Base-by-base conservation (phyloP, 1,284 basidiomycete species). In the Fomitopsis palustris region DNA sequence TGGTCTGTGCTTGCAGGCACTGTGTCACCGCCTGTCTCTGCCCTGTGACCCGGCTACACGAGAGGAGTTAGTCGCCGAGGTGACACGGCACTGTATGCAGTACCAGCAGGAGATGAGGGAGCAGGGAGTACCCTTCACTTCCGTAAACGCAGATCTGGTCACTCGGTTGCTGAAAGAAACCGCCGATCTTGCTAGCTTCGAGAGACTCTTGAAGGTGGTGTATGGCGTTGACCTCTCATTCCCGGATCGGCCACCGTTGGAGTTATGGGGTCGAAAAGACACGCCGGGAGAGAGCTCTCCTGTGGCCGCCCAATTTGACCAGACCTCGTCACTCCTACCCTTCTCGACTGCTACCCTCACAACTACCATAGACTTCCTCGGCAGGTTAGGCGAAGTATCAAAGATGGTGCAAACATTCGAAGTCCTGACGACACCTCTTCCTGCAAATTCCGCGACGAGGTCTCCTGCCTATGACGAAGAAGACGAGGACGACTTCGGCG, bases 171-270 rank as follows among this genome's bases (percentile, higher is more conserved):
- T 90, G 64, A 87, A 87, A 73, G 84, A 85, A 63, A 84, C 82
- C 0, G 67, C 80, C 49, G 81, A 87, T 68, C 68, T 75, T 56
- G 73, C 78, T 35, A 76, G 76, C 0, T 88, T 88, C 68, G 77
- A 83, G 58, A 69, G 73, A 17, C 73, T 91, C 35, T 71, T 92
- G 74, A 84, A 81, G 65, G 72, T 80, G 63, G 83, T 80, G 19
- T 93, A 92, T 68, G 89, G 85, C 0, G 80, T 93, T 57, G 90
- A 93, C 72, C 69, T 92, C 54, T 76, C 80, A 12, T 86, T 85
- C 66, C 88, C 88, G 0, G 90, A 93, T 66, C 77, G 82, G 45
- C 74, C 79, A 27, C 80, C 85, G 3, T 60, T 86, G 57, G 80
- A 84, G 61, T 74, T 58, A 68, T 74, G 67, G 62, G 59, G 51